These are phyloP conservation scores for Trapa incisa DNA, from an alignment of 345 rosid species.

Conservation along the genomic window DNA sequence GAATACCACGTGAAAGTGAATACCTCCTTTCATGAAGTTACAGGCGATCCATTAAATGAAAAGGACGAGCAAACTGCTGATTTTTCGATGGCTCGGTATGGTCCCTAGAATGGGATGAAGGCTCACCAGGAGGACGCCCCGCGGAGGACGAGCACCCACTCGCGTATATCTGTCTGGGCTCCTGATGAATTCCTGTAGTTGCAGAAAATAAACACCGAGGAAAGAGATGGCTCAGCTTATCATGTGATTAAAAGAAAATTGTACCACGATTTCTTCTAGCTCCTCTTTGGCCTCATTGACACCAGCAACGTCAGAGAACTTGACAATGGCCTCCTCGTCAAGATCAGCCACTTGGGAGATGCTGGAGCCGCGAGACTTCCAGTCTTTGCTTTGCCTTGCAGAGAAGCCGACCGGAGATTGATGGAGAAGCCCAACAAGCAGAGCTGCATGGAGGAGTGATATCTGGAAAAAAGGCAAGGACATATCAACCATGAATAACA, in stretches of 20 bases:
- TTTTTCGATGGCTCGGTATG: neutral
- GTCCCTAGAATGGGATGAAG: neutral
- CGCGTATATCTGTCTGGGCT: slow-evolving; percentile 74
- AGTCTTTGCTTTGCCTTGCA: slow-evolving; percentile 67
- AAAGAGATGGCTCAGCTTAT: neutral
- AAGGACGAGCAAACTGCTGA: neutral
- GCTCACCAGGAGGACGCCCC: slow-evolving; percentile 91
- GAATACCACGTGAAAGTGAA: neutral
- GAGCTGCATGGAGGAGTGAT: slow-evolving; percentile 63
- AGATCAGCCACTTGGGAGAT: slow-evolving; percentile 54
- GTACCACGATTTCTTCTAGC: slow-evolving; percentile 94
- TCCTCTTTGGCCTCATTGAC: slow-evolving; percentile 98
- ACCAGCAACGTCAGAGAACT: slow-evolving; percentile 96
- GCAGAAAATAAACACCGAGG: slow-evolving; percentile 7
- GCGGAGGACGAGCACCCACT: slow-evolving; percentile 96
- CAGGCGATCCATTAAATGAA: neutral
- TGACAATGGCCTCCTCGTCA: slow-evolving; percentile 62
- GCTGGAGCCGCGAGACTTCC: slow-evolving; percentile 55
- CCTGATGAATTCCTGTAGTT: slow-evolving; percentile 74
- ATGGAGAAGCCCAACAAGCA: slow-evolving; percentile 71
- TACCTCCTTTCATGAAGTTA: neutral
- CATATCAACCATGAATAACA: too few species aligned
- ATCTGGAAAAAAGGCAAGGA: slow-evolving; percentile 36
- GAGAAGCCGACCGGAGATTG: slow-evolving; percentile 72
- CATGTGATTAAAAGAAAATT: slow-evolving; percentile 4